phyloP scores from a whole-genome alignment of 2,329 filamentous ascomycete species.

The Xylaria sp. region DNA sequence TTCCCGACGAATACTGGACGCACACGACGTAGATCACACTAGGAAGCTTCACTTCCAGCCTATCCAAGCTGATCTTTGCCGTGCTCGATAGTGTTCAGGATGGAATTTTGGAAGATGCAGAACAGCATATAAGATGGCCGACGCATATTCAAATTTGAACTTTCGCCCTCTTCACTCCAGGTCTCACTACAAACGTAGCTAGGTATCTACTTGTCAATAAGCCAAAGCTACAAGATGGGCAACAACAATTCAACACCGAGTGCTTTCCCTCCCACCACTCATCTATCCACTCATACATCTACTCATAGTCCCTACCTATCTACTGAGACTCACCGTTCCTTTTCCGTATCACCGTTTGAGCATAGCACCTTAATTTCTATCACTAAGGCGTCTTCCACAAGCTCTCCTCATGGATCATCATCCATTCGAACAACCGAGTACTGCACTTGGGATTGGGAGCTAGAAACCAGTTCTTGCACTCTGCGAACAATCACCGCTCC shows the following conservation, averaged over 20 bases:
- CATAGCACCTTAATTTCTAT: slow-evolving; percentile 33
- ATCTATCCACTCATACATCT: slow-evolving; percentile 1
- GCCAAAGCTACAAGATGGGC: slow-evolving; percentile 28
- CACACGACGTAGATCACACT: background rate
- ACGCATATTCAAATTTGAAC: background rate
- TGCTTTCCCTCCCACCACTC: slow-evolving; percentile 20
- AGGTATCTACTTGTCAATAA: background rate
- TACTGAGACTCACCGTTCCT: slow-evolving; percentile 16
- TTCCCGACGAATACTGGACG: background rate
- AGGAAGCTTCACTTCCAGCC: background rate
- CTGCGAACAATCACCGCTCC: slow-evolving; percentile 14
- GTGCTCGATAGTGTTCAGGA: background rate
- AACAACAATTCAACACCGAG: slow-evolving; percentile 25
- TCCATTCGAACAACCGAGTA: slow-evolving; percentile 21
- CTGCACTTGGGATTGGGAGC: slow-evolving; percentile 31
- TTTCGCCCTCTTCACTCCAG: background rate
- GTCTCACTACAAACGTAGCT: background rate
- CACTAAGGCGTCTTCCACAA: slow-evolving; percentile 19
- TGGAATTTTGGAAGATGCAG: background rate
- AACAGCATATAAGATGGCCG: slow-evolving; percentile 11
- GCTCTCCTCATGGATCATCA: background rate
- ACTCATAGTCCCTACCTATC: background rate
- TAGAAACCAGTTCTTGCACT: slow-evolving; percentile 23
- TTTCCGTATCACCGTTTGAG: slow-evolving; percentile 30
- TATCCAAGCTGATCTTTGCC: background rate